phyloP scores from a whole-genome alignment of 2,329 filamentous ascomycete species.

The Pseudogymnoascus sp. region DNA sequence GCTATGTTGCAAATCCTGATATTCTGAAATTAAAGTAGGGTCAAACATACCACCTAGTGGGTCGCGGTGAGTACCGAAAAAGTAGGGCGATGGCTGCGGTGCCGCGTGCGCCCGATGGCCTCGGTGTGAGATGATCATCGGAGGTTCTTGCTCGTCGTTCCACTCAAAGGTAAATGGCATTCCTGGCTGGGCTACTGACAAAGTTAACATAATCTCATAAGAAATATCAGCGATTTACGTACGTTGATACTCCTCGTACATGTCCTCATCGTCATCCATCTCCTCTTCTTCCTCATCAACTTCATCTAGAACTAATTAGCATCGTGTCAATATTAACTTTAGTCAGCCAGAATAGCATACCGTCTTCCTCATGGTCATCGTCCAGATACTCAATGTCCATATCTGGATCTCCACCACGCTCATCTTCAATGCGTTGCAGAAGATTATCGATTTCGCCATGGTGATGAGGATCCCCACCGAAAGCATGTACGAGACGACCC shows the following conservation, averaged over 20 bases:
- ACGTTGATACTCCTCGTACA: constrained; percentile 55
- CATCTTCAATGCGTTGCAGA: constrained; percentile 36
- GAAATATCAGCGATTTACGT: constrained; percentile 29
- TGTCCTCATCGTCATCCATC: constrained; percentile 61
- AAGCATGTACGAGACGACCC: constrained; percentile 50
- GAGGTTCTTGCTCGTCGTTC: constrained; percentile 49
- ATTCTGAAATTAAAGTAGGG: constrained; percentile 12
- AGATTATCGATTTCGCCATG: constrained; percentile 34
- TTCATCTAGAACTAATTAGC: constrained; percentile 16
- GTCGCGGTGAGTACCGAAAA: constrained; percentile 51
- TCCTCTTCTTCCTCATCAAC: constrained; percentile 66
- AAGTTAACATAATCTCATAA: not conserved
- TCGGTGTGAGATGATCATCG: constrained; percentile 39
- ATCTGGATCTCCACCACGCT: constrained; percentile 43
- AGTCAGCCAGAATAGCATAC: constrained; percentile 29
- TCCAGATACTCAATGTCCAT: constrained; percentile 44
- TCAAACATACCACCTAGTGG: constrained; percentile 43
- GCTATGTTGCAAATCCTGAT: not conserved
- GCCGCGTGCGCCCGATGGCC: constrained; percentile 45
- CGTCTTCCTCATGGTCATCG: constrained; percentile 55
- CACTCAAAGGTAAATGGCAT: constrained; percentile 46
- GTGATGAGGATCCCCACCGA: constrained; percentile 31
- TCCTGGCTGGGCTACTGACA: constrained; percentile 31
- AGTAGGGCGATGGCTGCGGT: constrained; percentile 55
- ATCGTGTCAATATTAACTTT: not conserved